These are phyloP conservation scores for Diaporthe capsici DNA, from an alignment of 2,329 filamentous ascomycete genomes.

Conservation along the genomic window DNA sequence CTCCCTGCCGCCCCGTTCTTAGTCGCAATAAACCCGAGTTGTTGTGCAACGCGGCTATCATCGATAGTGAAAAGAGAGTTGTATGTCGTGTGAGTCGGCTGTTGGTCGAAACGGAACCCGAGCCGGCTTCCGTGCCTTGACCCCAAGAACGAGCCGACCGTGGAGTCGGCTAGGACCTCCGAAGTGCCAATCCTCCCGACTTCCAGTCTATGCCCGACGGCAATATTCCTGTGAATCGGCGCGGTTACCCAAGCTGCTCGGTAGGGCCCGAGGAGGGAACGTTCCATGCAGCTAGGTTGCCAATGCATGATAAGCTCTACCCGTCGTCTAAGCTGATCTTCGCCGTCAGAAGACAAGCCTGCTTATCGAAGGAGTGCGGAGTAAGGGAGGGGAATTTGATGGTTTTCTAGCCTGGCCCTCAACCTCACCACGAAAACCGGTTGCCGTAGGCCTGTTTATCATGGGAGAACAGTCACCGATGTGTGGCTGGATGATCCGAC, in stretches of 20 bases:
- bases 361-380: conserved; percentile 21
- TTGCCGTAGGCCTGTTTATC: not conserved
- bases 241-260: not conserved
- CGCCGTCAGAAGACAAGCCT: not conserved
- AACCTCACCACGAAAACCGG: not conserved
- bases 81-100: not conserved
- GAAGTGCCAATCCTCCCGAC: not conserved
- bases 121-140: not conserved
- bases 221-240: not conserved
- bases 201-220: not conserved
- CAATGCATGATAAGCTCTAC: not conserved
- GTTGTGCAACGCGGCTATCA: not conserved
- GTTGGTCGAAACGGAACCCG: not conserved
- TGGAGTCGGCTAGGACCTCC: not conserved
- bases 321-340: not conserved
- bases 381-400: not conserved
- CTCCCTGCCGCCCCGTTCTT: not conserved
- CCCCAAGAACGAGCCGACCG: not conserved
- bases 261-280: conserved; percentile 8
- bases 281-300: conserved; percentile 5
- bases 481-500: not conserved
- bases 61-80: too few relatives aligned
- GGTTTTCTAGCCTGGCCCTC: too few relatives aligned
- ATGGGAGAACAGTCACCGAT: not conserved
- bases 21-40: not conserved